Evolutionary conservation across 257 asterid genomes (phyloP).

Genomic region (Schizonepeta tenuifolia): DNA sequence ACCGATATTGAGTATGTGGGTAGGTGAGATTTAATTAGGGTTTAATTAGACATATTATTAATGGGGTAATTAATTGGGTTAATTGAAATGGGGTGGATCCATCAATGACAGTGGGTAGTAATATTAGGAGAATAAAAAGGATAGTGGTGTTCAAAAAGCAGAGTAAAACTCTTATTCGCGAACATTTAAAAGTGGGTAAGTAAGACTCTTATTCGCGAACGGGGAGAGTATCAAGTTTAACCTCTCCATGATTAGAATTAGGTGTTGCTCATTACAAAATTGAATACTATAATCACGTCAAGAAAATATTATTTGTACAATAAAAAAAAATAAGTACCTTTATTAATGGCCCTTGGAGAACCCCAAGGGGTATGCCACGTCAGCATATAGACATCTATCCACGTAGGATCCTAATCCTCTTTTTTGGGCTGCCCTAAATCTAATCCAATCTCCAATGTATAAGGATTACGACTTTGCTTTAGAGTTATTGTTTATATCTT

Average conservation of each 20-base stretch:
- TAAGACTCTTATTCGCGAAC: too few species aligned
- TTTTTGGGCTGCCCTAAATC: neutral
- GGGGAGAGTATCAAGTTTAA: too few species aligned
- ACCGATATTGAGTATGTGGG: too few species aligned
- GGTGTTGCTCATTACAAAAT: neutral
- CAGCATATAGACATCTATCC: conserved; percentile 14
- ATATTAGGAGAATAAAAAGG: too few species aligned
- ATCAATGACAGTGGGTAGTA: too few species aligned
- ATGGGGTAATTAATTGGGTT: too few species aligned
- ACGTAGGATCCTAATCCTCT: conserved; percentile 35
- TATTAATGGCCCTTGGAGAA: conserved; percentile 40
- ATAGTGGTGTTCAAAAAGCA: too few species aligned
- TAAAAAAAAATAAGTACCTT: neutral
- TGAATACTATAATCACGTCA: neutral
- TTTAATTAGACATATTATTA: too few species aligned
- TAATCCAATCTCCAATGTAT: neutral
- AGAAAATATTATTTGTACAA: neutral
- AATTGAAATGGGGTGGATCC: too few species aligned
- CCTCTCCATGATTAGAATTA: neutral
- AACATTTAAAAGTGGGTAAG: too few species aligned
- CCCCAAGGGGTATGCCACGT: conserved; percentile 43
- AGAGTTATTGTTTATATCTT: neutral
- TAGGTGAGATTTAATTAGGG: too few species aligned
- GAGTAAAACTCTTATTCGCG: too few species aligned
- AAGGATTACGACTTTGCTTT: conserved; percentile 29